A percentile compares a stretch with the other conserved stretches of the same genome.
Conservation (phyloP, 352 stramenopile species). For the Phytopythium oedochilum region DNA sequence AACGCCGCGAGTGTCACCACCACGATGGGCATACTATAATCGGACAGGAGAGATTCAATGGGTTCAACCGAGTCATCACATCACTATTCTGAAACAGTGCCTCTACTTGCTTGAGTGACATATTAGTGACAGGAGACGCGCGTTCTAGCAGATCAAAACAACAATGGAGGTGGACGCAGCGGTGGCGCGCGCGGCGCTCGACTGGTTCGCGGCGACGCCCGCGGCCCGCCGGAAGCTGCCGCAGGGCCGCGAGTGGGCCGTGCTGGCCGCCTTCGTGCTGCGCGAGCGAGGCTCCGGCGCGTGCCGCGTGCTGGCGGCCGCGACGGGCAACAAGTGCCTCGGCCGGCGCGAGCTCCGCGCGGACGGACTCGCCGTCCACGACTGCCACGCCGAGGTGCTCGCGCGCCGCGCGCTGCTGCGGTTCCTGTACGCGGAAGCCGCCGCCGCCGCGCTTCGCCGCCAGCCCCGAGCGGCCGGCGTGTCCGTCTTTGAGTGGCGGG, state of each 20-base stretch:
- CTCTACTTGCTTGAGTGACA: too few relatives aligned
- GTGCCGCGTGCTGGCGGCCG: conserved; percentile 46
- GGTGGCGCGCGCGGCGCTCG: conserved; percentile 42
- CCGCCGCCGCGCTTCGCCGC: conserved; percentile 28
- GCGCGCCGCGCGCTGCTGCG: conserved; percentile 78
- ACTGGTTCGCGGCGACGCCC: conserved; percentile 48
- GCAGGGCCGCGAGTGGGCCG: conserved; percentile 41
- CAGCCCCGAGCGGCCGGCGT: background rate
- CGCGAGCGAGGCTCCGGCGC: conserved; percentile 8
- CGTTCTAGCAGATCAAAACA: too few relatives aligned
- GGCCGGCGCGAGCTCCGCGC: conserved; percentile 52
- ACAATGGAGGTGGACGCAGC: background rate
- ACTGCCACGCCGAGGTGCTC: conserved; percentile 93
- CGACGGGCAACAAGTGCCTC: conserved; percentile 82
- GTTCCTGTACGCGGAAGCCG: conserved; percentile 82
- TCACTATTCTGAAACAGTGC: too few relatives aligned
- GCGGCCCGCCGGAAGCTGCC: conserved; percentile 62
- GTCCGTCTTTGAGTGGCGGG: conserved; percentile 48
- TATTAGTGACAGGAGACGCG: too few relatives aligned
- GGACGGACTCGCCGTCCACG: conserved; percentile 84
- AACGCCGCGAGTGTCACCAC: background rate
- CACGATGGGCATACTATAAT: too few relatives aligned
- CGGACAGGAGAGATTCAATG: background rate
- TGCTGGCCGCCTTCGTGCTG: conserved; percentile 55
- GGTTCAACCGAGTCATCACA: background rate